phyloP scores from a whole-genome alignment of 306 rosid species.

The Delonix regia region DNA sequence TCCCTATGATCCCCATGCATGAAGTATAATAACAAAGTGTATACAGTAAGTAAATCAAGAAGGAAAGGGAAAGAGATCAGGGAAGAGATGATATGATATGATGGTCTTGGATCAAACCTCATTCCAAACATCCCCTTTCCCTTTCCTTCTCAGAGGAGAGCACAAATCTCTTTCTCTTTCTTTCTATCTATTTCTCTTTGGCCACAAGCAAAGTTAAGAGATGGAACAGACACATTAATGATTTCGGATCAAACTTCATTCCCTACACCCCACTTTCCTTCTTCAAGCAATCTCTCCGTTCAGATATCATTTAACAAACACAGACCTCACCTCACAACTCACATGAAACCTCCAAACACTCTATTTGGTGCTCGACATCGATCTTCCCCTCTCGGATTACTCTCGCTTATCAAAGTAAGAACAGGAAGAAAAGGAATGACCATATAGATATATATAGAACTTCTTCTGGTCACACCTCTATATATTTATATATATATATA shows the following conservation, averaged over 20 bases:
- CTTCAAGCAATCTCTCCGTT: not conserved
- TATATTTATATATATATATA: too few relatives aligned
- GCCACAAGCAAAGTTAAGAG: not conserved
- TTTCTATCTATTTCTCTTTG: not conserved
- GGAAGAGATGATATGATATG: not conserved
- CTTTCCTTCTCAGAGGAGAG: not conserved
- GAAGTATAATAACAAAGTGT: not conserved
- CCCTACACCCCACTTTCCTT: constrained; percentile 33
- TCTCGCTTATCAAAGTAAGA: not conserved
- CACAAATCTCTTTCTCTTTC: not conserved
- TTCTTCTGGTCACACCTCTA: not conserved
- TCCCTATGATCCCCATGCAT: not conserved
- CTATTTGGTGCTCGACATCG: not conserved
- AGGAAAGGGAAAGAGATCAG: not conserved
- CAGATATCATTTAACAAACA: not conserved
- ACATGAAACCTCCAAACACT: not conserved
- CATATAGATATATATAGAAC: not conserved
- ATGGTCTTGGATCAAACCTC: constrained; percentile 17
- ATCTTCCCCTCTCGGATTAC: not conserved
- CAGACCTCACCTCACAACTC: not conserved
- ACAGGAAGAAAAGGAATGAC: not conserved
- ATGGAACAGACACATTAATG: constrained; percentile 22
- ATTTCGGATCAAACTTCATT: constrained; percentile 42
- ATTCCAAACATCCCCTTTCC: not conserved
- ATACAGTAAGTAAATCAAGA: not conserved